Conservation (phyloP, 768 basidiomycete species). For the Suillus paluster region DNA sequence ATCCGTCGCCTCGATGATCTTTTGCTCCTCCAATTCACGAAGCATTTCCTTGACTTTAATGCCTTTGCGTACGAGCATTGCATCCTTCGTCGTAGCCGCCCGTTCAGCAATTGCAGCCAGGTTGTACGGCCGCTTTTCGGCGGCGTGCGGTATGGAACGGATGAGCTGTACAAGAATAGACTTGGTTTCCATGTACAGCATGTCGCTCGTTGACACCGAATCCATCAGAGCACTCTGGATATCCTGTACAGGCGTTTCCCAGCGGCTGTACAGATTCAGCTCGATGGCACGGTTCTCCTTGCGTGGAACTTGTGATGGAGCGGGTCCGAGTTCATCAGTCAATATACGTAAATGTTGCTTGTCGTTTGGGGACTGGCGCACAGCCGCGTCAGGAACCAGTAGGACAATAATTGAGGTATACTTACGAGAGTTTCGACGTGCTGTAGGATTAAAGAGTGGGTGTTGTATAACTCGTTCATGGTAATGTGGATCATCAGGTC, state of each 20-base stretch:
- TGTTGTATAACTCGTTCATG: conserved; percentile 98
- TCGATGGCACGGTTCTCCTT: conserved; percentile 98
- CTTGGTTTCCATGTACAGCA: conserved; percentile 99
- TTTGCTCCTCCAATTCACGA: conserved; percentile 89
- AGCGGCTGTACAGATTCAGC: conserved; percentile 90
- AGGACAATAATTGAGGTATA: conserved; percentile 9
- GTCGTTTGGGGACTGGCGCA: conserved; percentile 87
- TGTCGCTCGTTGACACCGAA: conserved; percentile 95
- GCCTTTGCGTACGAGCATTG: conserved; percentile 91
- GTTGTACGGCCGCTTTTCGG: conserved; percentile 88
- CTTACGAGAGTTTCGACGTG: conserved; percentile 93
- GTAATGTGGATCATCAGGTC: conserved; percentile 98
- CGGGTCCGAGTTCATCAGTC: conserved; percentile 93
- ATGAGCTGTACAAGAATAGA: conserved; percentile 98
- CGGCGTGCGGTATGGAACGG: conserved; percentile 86
- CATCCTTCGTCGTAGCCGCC: conserved; percentile 97
- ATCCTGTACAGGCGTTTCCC: conserved; percentile 99
- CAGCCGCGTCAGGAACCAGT: conserved; percentile 6
- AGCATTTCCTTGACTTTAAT: conserved; percentile 99
- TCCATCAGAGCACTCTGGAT: conserved; percentile 97
- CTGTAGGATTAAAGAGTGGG: conserved; percentile 92
- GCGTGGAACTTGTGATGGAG: conserved; percentile 94
- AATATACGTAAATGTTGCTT: conserved; percentile 97
- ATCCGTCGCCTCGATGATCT: conserved; percentile 81
- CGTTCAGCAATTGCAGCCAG: conserved; percentile 88